These are phyloP conservation scores for Neoboletus subvelutipes DNA, from an alignment of 768 basidiomycete genomes.

Conservation along the genomic window DNA sequence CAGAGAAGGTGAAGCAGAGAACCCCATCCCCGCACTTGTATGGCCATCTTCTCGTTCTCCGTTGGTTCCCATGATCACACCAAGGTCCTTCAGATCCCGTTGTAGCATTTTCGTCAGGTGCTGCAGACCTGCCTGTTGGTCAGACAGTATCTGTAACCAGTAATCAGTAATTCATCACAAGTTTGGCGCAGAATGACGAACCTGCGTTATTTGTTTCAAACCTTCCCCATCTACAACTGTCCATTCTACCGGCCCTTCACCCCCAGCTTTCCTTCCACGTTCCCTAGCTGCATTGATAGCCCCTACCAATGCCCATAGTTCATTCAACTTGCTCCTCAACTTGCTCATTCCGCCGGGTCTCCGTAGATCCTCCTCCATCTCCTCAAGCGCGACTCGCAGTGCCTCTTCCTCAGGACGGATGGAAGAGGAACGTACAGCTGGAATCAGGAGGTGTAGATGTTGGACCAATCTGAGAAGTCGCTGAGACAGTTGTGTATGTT, in stretches of 20 bases:
- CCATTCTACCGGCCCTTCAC: constrained; percentile 58
- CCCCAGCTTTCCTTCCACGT: constrained; percentile 41
- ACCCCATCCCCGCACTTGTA: constrained; percentile 15
- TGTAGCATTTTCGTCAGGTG: constrained; percentile 78
- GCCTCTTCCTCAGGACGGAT: constrained; percentile 81
- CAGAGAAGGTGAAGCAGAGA: constrained; percentile 20
- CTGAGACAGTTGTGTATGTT: constrained; percentile 69
- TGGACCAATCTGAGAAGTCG: constrained; percentile 68
- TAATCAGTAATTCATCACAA: neutral
- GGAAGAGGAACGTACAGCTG: constrained; percentile 68
- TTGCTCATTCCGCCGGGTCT: constrained; percentile 50
- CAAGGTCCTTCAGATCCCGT: constrained; percentile 61
- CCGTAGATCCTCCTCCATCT: constrained; percentile 70
- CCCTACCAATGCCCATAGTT: constrained; percentile 83
- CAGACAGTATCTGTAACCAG: constrained; percentile 59
- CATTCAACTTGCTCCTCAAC: constrained; percentile 72
- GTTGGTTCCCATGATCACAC: constrained; percentile 57
- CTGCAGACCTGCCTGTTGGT: constrained; percentile 78
- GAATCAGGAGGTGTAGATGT: constrained; percentile 78
- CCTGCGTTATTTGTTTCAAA: constrained; percentile 71
- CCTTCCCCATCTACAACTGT: constrained; percentile 87
- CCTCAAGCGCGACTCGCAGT: constrained; percentile 67
- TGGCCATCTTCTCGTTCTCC: constrained; percentile 35
- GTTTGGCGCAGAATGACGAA: constrained; percentile 30
- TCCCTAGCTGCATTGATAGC: constrained; percentile 62